These are phyloP conservation scores for Sabuloglossum arenarium DNA, from an alignment of 495 filamentous ascomycete genomes.

Conservation along the genomic window DNA sequence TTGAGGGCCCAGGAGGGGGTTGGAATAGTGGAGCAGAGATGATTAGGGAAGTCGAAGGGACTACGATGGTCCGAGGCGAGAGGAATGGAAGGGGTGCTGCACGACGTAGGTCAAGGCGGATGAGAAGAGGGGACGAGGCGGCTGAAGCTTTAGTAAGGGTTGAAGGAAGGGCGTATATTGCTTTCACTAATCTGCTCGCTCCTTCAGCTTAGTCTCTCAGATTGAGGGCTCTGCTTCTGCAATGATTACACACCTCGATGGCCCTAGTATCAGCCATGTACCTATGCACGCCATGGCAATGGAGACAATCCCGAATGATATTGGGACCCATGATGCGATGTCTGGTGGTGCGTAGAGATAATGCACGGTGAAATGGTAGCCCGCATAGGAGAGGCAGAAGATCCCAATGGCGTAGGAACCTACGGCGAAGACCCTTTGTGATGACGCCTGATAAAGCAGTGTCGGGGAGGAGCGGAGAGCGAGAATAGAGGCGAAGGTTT, in stretches of 20 bases:
- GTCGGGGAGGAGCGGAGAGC: constrained; percentile 22
- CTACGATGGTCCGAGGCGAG: neutral
- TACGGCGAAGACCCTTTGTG: constrained; percentile 34
- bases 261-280: constrained; percentile 23
- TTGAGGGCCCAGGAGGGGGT: neutral
- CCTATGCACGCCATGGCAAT: constrained; percentile 25
- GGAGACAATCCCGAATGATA: constrained; percentile 23
- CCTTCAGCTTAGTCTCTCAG: neutral
- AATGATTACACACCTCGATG: constrained; percentile 22
- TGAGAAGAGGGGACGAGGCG: neutral
- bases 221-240: neutral
- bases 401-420: constrained; percentile 31
- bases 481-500: constrained; percentile 23
- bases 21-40: neutral
- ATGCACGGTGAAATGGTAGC: constrained; percentile 29
- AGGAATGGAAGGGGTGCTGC: constrained; percentile 4
- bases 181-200: neutral
- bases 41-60: neutral
- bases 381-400: constrained; percentile 36
- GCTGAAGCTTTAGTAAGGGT: neutral
- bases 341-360: constrained; percentile 23
- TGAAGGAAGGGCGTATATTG: neutral
- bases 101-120: constrained; percentile 2
- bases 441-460: constrained; percentile 37
- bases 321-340: constrained; percentile 21